Evolutionary conservation across 139 green algal species (phyloP).

Genomic region (Chlorella sp.): DNA sequence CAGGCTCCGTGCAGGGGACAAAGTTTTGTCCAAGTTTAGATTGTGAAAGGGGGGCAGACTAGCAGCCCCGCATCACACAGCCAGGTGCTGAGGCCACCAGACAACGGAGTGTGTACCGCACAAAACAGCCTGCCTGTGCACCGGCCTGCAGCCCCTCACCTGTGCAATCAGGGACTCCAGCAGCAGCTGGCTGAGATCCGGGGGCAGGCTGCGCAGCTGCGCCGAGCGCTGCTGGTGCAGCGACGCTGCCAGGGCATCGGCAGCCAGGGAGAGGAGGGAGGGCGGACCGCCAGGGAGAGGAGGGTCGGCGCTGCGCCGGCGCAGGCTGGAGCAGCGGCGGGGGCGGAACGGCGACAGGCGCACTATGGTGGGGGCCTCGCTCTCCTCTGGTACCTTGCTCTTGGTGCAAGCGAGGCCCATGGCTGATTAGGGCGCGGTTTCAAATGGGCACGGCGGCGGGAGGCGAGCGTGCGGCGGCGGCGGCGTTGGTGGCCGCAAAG

Average conservation of each 20-base stretch:
- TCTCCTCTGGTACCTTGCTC: background rate
- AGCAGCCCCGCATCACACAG: too few species aligned
- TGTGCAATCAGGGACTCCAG: constrained; percentile 37
- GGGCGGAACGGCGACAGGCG: constrained; percentile 1
- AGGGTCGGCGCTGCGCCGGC: background rate
- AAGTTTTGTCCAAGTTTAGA: too few species aligned
- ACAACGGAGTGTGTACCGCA: too few species aligned
- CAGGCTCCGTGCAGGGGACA: too few species aligned
- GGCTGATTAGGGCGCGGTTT: background rate
- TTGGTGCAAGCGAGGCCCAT: constrained; percentile 28
- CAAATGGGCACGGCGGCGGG: background rate
- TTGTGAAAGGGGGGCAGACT: too few species aligned
- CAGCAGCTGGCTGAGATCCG: constrained; percentile 49
- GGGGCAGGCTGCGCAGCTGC: constrained; percentile 28
- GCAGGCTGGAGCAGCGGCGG: background rate
- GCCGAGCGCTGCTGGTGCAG: background rate
- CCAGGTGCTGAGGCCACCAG: too few species aligned
- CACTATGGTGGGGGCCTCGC: background rate
- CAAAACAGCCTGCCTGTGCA: too few species aligned
- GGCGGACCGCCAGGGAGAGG: background rate
- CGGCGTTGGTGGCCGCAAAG: background rate
- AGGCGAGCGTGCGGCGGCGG: background rate
- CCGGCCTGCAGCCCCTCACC: too few species aligned
- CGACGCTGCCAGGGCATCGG: background rate
- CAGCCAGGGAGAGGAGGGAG: constrained; percentile 11